A percentile compares a stretch with the other conserved stretches of the same genome.
These are phyloP conservation scores for Lathyrus tuberosus DNA, from an alignment of 306 rosid genomes.

Conservation along the genomic window DNA sequence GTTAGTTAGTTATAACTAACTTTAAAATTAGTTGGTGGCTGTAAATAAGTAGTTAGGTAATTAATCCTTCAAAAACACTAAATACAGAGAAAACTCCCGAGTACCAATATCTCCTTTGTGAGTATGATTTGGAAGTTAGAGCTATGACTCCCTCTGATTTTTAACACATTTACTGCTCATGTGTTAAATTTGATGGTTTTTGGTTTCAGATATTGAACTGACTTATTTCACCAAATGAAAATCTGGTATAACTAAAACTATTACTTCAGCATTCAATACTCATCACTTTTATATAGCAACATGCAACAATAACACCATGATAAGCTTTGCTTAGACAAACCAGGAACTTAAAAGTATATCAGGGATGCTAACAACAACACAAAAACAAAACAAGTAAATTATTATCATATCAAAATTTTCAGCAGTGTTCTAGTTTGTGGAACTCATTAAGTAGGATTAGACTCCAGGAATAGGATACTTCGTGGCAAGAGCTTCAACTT, in stretches of 20 bases:
- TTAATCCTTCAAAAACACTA: too few relatives aligned
- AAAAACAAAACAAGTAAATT: conserved; percentile 7
- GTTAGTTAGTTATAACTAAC: not conserved
- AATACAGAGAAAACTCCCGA: too few relatives aligned
- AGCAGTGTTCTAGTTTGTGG: conserved; percentile 20
- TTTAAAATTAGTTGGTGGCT: not conserved
- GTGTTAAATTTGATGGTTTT: not conserved
- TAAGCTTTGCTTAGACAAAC: conserved; percentile 1
- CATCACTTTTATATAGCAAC: not conserved
- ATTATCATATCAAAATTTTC: conserved; percentile 34
- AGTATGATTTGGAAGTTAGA: too few relatives aligned
- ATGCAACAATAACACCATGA: not conserved
- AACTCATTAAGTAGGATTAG: conserved; percentile 39
- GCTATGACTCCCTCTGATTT: not conserved
- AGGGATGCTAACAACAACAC: conserved; percentile 5
- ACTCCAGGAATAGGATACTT: conserved; percentile 85
- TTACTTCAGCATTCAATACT: not conserved
- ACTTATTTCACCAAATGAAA: not conserved
- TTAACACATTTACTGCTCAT: not conserved
- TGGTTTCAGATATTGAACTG: not conserved
- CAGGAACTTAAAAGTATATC: not conserved
- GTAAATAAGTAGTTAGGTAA: not conserved
- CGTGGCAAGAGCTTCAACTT: conserved; percentile 83
- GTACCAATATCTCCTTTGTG: too few relatives aligned
- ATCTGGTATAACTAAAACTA: not conserved